Evolutionary conservation across 129 eudicot species (phyloP).

Genomic region (Centella asiatica): DNA sequence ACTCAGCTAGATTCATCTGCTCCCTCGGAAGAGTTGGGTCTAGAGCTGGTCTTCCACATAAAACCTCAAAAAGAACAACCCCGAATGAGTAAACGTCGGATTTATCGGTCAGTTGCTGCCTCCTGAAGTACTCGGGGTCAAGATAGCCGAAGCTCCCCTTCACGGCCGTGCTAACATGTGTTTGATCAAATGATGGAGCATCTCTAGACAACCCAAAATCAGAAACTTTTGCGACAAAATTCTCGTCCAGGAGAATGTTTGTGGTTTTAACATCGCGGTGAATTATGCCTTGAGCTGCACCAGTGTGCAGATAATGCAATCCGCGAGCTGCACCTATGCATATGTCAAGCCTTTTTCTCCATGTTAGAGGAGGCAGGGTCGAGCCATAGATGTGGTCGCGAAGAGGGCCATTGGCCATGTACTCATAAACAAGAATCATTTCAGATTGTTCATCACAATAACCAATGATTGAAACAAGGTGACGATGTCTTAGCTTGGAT

Average conservation of each 20-base stretch:
- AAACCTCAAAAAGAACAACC: conserved; percentile 80
- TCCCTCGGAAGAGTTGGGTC: conserved; percentile 83
- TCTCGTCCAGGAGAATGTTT: conserved; percentile 76
- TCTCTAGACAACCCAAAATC: conserved; percentile 89
- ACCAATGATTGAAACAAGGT: conserved; percentile 83
- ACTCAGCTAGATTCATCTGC: conserved; percentile 87
- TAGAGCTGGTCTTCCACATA: conserved; percentile 84
- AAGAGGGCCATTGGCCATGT: conserved; percentile 80
- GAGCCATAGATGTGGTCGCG: conserved; percentile 91
- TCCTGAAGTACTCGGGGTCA: conserved; percentile 89
- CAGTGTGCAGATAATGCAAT: conserved; percentile 91
- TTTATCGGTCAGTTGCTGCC: conserved; percentile 94
- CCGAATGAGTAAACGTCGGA: conserved; percentile 96
- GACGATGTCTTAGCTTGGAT: conserved; percentile 88
- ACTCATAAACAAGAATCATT: conserved; percentile 89
- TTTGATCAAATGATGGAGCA: conserved; percentile 79
- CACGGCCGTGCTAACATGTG: conserved; percentile 93
- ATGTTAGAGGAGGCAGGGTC: conserved; percentile 41
- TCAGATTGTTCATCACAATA: conserved; percentile 84
- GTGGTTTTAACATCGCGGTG: conserved; percentile 98
- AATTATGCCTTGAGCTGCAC: conserved; percentile 77
- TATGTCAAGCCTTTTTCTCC: conserved; percentile 85
- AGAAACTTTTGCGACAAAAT: conserved; percentile 70
- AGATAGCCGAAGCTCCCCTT: conserved; percentile 97
- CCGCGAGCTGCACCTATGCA: conserved; percentile 98